These are phyloP conservation scores for Peronospora tabacina DNA, from an alignment of 352 stramenopile species.

Conservation along the genomic window DNA sequence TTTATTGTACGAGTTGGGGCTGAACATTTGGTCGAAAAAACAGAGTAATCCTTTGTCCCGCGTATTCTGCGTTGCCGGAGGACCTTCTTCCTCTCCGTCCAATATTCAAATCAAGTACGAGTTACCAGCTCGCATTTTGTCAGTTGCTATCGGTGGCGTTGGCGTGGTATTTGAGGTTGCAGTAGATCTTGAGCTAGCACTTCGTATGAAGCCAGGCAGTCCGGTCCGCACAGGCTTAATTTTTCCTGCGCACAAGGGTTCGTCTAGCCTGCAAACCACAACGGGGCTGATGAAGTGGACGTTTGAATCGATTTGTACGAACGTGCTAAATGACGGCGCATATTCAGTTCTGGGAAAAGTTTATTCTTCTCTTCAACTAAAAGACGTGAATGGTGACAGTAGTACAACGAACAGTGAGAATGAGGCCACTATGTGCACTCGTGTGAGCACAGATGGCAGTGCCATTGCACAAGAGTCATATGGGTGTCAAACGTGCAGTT, in stretches of 20 bases:
- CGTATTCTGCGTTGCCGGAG: constrained; percentile 27
- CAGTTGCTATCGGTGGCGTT: constrained; percentile 31
- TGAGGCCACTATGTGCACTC: constrained; percentile 43
- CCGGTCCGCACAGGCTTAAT: constrained; percentile 39
- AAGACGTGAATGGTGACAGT: constrained; percentile 9
- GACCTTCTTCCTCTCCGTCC: constrained; percentile 9
- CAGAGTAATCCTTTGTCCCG: constrained; percentile 30
- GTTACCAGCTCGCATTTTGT: constrained; percentile 36
- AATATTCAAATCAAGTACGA: constrained; percentile 38
- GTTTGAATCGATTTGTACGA: constrained; percentile 24
- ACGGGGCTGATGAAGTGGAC: constrained; percentile 29
- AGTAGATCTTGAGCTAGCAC: constrained; percentile 45
- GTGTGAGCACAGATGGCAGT: constrained; percentile 70
- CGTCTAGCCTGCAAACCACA: constrained; percentile 3
- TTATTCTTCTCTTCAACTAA: constrained; percentile 27
- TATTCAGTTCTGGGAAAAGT: constrained; percentile 35
- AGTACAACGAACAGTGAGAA: constrained; percentile 10
- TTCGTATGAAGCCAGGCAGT: constrained; percentile 28
- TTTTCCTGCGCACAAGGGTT: constrained; percentile 27
- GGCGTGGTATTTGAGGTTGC: constrained; percentile 44
- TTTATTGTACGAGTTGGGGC: constrained; percentile 32
- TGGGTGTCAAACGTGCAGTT: constrained; percentile 74
- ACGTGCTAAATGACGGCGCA: constrained; percentile 6
- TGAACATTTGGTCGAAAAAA: constrained; percentile 40
- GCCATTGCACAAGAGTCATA: constrained; percentile 72